A percentile compares a stretch with the other conserved stretches of the same genome.
Evolutionary conservation across 768 basidiomycete species (phyloP).

Genomic region (Boletales sp.): DNA sequence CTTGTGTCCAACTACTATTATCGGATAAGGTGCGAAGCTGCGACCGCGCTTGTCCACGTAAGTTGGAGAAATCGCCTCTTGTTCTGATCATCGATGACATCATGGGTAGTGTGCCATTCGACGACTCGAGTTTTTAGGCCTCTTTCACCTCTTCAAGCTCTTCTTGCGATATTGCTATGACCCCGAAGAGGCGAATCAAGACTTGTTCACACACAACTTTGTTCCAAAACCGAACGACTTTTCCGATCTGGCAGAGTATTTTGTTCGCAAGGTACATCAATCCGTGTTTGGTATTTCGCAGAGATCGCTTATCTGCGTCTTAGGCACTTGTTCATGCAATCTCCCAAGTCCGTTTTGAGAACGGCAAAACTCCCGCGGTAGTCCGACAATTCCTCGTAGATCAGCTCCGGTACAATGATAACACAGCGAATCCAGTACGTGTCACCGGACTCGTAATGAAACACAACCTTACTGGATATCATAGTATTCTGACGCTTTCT

Average conservation of each 20-base stretch:
- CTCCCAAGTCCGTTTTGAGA: conserved; percentile 81
- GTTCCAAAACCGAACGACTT: conserved; percentile 97
- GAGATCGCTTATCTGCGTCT: conserved; percentile 3
- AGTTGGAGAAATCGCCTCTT: conserved; percentile 25
- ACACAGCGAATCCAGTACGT: conserved; percentile 82
- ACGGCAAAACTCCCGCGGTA: conserved; percentile 80
- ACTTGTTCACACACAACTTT: conserved; percentile 82
- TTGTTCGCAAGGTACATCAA: conserved; percentile 77
- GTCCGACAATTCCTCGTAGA: conserved; percentile 88
- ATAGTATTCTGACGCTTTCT: conserved; percentile 89
- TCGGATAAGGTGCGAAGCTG: conserved; percentile 94
- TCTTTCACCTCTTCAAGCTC: conserved; percentile 95
- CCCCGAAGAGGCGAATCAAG: conserved; percentile 75
- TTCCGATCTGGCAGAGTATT: conserved; percentile 86
- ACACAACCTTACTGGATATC: conserved; percentile 1
- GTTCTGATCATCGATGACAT: conserved; percentile 11
- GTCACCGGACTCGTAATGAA: background rate
- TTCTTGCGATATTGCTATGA: conserved; percentile 90
- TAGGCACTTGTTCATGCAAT: conserved; percentile 81
- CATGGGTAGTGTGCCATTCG: conserved; percentile 72
- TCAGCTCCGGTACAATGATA: conserved; percentile 93
- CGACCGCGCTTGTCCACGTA: conserved; percentile 76
- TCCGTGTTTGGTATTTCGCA: background rate
- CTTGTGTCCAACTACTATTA: conserved; percentile 95
- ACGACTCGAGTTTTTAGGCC: conserved; percentile 79